phyloP scores from a whole-genome alignment of 352 stramenopile species.

The Pythium folliculosum region DNA sequence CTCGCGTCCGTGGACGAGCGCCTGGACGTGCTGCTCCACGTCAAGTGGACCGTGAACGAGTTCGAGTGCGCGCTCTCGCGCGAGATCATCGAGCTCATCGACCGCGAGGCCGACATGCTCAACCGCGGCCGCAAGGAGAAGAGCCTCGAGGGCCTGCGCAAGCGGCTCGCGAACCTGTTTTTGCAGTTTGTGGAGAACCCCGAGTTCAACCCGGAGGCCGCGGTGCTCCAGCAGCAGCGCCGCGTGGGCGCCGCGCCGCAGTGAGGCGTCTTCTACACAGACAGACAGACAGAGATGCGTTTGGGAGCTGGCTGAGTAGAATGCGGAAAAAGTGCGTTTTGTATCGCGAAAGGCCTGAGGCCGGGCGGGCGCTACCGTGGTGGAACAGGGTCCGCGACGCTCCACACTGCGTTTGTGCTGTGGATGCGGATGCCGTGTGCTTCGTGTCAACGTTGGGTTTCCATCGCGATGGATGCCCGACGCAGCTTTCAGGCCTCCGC shows the following conservation, averaged over 20 bases:
- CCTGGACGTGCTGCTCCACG: constrained; percentile 89
- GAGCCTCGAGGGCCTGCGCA: constrained; percentile 83
- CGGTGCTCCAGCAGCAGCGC: constrained; percentile 28
- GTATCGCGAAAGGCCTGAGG: too few relatives aligned
- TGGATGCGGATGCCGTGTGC: too few relatives aligned
- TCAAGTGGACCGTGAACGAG: constrained; percentile 94
- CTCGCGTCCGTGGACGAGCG: constrained; percentile 80
- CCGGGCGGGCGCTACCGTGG: too few relatives aligned
- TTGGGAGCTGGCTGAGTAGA: too few relatives aligned
- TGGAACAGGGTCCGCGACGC: too few relatives aligned
- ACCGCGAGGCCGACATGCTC: constrained; percentile 93
- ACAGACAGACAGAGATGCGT: not conserved
- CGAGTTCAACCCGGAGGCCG: constrained; percentile 92
- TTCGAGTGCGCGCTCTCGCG: constrained; percentile 89
- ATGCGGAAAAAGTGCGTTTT: too few relatives aligned
- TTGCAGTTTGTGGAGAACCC: constrained; percentile 93
- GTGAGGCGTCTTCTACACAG: too few relatives aligned
- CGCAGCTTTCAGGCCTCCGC: too few relatives aligned
- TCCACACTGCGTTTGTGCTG: too few relatives aligned
- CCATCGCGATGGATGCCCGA: too few relatives aligned
- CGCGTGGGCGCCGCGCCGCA: not conserved
- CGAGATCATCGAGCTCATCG: constrained; percentile 92
- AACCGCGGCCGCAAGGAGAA: constrained; percentile 80
- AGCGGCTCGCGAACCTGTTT: constrained; percentile 87
- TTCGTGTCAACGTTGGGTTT: too few relatives aligned